Conservation (phyloP, 163 green algal genomes). For the Scenedesmus sp. region DNA sequence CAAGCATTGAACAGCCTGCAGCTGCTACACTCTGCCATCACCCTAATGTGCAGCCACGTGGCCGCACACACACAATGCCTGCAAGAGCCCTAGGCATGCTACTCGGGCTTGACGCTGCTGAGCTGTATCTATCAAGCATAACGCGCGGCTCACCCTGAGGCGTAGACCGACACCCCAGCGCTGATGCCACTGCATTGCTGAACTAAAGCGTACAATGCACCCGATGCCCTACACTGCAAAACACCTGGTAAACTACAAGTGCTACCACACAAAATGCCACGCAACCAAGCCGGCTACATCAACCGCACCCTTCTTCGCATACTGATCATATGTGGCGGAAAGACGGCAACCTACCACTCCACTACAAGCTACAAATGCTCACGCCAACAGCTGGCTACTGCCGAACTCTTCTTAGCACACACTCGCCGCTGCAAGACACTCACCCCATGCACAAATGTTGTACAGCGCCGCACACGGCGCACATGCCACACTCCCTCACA, state of each 20-base stretch:
- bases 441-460: not conserved
- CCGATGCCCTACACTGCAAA: not conserved
- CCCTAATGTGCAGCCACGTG: not conserved
- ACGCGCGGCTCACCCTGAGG: not conserved
- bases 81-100: not conserved
- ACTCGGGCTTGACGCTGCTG: not conserved
- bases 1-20: not conserved
- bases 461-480: not conserved
- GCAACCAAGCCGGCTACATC: not conserved
- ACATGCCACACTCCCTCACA: not conserved
- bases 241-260: not conserved
- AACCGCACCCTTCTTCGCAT: not conserved
- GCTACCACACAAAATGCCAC: not conserved
- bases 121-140: not conserved
- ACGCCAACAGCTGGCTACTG: not conserved
- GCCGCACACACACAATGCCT: not conserved
- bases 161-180: not conserved
- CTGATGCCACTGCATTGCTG: not conserved
- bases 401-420: not conserved
- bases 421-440: not conserved
- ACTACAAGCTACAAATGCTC: not conserved
- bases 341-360: not conserved
- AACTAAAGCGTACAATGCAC: not conserved
- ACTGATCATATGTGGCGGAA: not conserved
- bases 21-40: not conserved